These are phyloP conservation scores for Graphiopsis chlorocephala DNA, from an alignment of 2,329 filamentous ascomycete species.

Conservation along the genomic window DNA sequence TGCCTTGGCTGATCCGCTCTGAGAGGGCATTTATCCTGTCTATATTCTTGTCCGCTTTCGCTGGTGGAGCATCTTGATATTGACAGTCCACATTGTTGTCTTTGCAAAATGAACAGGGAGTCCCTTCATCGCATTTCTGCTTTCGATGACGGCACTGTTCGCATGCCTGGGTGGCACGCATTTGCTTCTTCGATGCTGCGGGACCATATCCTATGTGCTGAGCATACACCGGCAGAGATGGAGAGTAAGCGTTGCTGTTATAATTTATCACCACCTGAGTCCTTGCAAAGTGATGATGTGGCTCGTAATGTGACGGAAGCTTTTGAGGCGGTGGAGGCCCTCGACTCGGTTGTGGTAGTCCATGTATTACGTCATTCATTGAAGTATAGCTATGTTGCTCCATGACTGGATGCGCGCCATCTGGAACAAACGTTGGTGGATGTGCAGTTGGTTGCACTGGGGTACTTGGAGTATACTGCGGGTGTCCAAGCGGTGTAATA, in stretches of 20 bases:
- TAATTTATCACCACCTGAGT: slow-evolving; percentile 30
- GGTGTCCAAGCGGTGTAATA: slow-evolving; percentile 31
- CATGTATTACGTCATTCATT: slow-evolving; percentile 26
- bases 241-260: slow-evolving; percentile 24
- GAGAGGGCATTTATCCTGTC: slow-evolving; percentile 40
- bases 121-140: slow-evolving; percentile 85
- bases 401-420: slow-evolving; percentile 29
- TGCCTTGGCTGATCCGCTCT: neutral
- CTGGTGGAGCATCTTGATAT: slow-evolving; percentile 86
- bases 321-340: slow-evolving; percentile 16
- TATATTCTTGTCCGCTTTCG: slow-evolving; percentile 60
- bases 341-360: neutral
- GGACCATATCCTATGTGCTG: slow-evolving; percentile 25
- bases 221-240: slow-evolving; percentile 27
- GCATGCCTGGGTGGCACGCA: slow-evolving; percentile 65
- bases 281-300: slow-evolving; percentile 26
- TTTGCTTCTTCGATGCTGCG: slow-evolving; percentile 31
- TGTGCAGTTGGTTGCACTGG: slow-evolving; percentile 27
- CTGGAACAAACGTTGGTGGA: slow-evolving; percentile 21
- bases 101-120: slow-evolving; percentile 79
- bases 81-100: slow-evolving; percentile 81
- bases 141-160: slow-evolving; percentile 84
- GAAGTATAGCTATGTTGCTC: slow-evolving; percentile 31
- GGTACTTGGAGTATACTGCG: slow-evolving; percentile 33
- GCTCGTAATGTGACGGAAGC: slow-evolving; percentile 25